Base-by-base conservation (phyloP, 148 eudicot genomes). In the Pouteria glomerata region DNA sequence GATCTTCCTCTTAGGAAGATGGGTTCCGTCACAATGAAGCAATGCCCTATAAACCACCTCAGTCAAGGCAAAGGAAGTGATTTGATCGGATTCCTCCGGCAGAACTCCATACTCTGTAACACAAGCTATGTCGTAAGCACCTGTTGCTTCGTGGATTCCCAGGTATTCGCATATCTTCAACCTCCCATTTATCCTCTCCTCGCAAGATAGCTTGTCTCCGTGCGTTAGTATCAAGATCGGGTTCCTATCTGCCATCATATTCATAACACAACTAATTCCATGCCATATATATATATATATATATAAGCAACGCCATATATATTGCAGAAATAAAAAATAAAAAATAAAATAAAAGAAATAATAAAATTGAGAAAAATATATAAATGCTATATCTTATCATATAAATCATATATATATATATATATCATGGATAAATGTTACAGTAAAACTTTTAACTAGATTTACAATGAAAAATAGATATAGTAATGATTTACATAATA, bases 221-320 rank as follows among this genome's bases (percentile, higher is more conserved):
- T 88, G 93, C 16, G 93, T 88, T 24, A 88, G 71, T n/a, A 88
- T 81, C 41, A 88, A 52, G 57, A 88, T 82, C 8, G 93, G 93
- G 68, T 74, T 86, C 63, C 84, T 85, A 71, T 88, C 93, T 88
- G 77, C 68, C 37, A 52, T 39, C n/a, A 51, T 18, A 18, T 18
- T 18, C n/a, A n/a, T n/a, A n/a, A n/a, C n/a, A 11, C 6, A 51
- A 51, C 8, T 24, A 51, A 51, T 21, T 51, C 14, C 48, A 44
- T 44, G 13, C 8, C 14, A 37, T 44, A 15, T 15, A 44, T 7
- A 10, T 8, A 13, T 11, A 39, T 2, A 44, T 44, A 10, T 2
- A 44, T n/a, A n/a, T n/a, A n/a, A n/a, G n/a, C n/a, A n/a, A n/a
- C n/a, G n/a, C n/a, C n/a, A n/a, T n/a, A n/a, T n/a, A n/a, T n/a